A percentile compares a stretch with the other conserved stretches of the same genome.
Conservation (phyloP, 768 basidiomycete genomes). For the Leucocoprinus birnbaumii region DNA sequence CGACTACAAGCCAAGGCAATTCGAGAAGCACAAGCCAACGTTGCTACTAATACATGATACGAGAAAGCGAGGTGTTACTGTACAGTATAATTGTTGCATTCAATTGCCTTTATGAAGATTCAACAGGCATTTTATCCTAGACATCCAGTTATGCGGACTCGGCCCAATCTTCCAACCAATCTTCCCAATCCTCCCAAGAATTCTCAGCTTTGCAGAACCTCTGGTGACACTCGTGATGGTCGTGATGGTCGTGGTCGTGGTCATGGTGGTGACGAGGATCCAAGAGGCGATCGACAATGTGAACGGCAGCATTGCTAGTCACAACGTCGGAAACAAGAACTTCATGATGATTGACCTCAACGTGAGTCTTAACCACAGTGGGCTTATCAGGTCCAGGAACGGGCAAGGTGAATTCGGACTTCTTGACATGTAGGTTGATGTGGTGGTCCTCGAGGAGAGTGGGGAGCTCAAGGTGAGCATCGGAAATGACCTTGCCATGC, state of each 20-base stretch:
- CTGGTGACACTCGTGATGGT: not conserved
- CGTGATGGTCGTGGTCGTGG: slow-evolving; percentile 4
- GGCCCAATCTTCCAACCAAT: slow-evolving; percentile 49
- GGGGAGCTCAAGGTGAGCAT: slow-evolving; percentile 32
- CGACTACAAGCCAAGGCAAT: slow-evolving; percentile 33
- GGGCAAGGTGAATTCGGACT: slow-evolving; percentile 38
- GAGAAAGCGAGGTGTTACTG: not conserved
- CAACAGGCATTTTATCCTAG: too few species aligned
- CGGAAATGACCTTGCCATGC: slow-evolving; percentile 26
- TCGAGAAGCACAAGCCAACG: not conserved
- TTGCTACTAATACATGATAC: slow-evolving; percentile 21
- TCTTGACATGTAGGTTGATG: slow-evolving; percentile 44
- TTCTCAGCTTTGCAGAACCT: slow-evolving; percentile 10
- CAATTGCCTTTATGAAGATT: too few species aligned
- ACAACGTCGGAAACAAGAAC: slow-evolving; percentile 45
- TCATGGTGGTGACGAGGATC: slow-evolving; percentile 30
- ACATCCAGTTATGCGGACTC: slow-evolving; percentile 9
- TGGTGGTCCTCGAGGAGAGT: slow-evolving; percentile 42
- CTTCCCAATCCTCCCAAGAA: slow-evolving; percentile 41
- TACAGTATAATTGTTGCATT: not conserved
- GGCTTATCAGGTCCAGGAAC: slow-evolving; percentile 26
- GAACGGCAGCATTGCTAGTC: slow-evolving; percentile 55
- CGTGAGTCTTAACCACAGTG: slow-evolving; percentile 28
- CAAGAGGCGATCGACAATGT: slow-evolving; percentile 40
- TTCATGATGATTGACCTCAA: slow-evolving; percentile 35